Conservation (phyloP, 768 basidiomycete species). For the Myochromella boudieri region DNA sequence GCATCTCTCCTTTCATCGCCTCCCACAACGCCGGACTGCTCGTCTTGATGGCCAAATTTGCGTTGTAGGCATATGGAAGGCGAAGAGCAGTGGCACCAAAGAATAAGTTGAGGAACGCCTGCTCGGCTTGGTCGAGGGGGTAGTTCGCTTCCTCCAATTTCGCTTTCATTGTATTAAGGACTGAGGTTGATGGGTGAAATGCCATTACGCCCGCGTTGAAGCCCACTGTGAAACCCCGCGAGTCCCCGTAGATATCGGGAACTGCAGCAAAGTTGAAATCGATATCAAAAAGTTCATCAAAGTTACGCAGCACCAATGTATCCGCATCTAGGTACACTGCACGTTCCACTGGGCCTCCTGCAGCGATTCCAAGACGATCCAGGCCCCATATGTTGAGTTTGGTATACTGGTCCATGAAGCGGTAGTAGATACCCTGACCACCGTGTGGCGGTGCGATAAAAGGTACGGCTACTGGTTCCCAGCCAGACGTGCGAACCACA, state of each 20-base stretch:
- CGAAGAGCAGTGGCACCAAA: slow-evolving; percentile 32
- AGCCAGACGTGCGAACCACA: slow-evolving; percentile 36
- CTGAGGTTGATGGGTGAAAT: slow-evolving; percentile 27
- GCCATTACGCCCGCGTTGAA: slow-evolving; percentile 42
- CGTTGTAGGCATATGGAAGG: slow-evolving; percentile 42
- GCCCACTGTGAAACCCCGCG: slow-evolving; percentile 31
- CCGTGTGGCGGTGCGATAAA: slow-evolving; percentile 37
- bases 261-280: slow-evolving; percentile 42
- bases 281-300: slow-evolving; percentile 43
- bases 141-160: slow-evolving; percentile 28
- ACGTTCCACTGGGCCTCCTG: slow-evolving; percentile 24
- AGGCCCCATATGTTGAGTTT: slow-evolving; percentile 42
- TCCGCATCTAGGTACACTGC: slow-evolving; percentile 44
- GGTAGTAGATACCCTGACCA: slow-evolving; percentile 32
- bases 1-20: slow-evolving; percentile 28
- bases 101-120: slow-evolving; percentile 40
- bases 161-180: slow-evolving; percentile 29
- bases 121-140: slow-evolving; percentile 34
- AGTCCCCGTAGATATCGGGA: slow-evolving; percentile 33
- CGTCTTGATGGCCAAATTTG: slow-evolving; percentile 38
- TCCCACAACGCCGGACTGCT: slow-evolving; percentile 32
- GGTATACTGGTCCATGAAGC: slow-evolving; percentile 42
- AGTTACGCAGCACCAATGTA: slow-evolving; percentile 39
- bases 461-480: slow-evolving; percentile 33
- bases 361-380: neutral